phyloP scores from a whole-genome alignment of 129 eudicot species.

The Arctium minus region DNA sequence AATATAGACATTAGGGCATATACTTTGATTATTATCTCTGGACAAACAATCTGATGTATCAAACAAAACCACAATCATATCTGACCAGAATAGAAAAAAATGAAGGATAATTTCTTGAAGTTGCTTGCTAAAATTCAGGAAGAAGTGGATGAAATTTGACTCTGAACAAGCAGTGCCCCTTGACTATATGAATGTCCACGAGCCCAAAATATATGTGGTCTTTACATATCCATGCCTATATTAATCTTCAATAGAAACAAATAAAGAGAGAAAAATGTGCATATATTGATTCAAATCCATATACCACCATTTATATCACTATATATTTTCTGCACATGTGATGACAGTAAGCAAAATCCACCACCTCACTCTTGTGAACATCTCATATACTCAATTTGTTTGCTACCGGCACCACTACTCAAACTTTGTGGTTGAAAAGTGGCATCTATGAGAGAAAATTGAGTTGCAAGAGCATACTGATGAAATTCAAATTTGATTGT shows the following conservation, averaged over 20 bases:
- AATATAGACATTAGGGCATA: neutral
- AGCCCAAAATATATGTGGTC: neutral
- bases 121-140: neutral
- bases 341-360: slow-evolving; percentile 1
- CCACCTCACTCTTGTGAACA: neutral
- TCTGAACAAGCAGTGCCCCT: neutral
- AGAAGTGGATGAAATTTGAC: slow-evolving; percentile 1
- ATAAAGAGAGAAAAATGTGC: slow-evolving; percentile 5
- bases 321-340: slow-evolving; percentile 1
- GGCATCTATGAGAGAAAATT: neutral
- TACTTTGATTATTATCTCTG: neutral
- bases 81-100: neutral
- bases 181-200: slow-evolving; percentile 3
- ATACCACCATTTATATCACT: neutral
- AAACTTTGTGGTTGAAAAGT: slow-evolving; percentile 1
- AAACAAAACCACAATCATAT: neutral
- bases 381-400: neutral
- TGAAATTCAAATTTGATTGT: neutral
- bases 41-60: neutral
- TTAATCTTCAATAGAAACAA: neutral
- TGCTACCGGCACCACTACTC: neutral
- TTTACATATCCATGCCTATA: neutral
- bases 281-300: slow-evolving; percentile 7
- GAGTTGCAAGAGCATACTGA: neutral
- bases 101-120: neutral